Percentiles rank a stretch among this genome's conserved stretches.
phyloP scores from a whole-genome alignment of 331 rosid genomes.

The Pyrus hybrid region DNA sequence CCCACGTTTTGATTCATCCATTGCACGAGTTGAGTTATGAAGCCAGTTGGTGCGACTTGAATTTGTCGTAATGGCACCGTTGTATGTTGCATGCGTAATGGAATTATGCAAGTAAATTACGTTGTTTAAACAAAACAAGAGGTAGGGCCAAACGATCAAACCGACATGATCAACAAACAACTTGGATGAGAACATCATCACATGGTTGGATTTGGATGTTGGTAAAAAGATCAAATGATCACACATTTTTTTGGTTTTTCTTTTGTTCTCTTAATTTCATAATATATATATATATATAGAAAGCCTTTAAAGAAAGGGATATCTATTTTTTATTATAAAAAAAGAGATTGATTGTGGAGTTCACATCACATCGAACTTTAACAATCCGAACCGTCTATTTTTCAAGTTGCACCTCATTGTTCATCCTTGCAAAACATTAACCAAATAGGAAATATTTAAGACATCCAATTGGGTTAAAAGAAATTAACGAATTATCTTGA shows the following conservation, averaged over 20 bases:
- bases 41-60: background rate
- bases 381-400: no score
- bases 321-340: no score
- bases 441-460: no score
- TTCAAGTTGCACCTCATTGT: no score
- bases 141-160: background rate
- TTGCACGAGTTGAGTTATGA: no score
- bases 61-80: background rate
- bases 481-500: no score
- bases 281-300: background rate
- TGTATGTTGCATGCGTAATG: background rate
- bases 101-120: background rate
- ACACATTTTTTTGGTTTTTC: background rate
- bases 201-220: background rate
- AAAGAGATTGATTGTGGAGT: rapidly evolving
- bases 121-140: background rate
- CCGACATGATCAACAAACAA: background rate
- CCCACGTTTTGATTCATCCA: background rate
- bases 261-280: background rate
- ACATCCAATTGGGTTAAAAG: no score
- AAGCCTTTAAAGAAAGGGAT: no score
- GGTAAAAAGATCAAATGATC: background rate
- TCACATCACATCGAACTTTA: no score
- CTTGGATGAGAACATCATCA: background rate
- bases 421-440: no score